Percentiles rank a stretch among this genome's conserved stretches.
phyloP scores from a whole-genome alignment of 257 asterid species.

The Lantana camara region DNA sequence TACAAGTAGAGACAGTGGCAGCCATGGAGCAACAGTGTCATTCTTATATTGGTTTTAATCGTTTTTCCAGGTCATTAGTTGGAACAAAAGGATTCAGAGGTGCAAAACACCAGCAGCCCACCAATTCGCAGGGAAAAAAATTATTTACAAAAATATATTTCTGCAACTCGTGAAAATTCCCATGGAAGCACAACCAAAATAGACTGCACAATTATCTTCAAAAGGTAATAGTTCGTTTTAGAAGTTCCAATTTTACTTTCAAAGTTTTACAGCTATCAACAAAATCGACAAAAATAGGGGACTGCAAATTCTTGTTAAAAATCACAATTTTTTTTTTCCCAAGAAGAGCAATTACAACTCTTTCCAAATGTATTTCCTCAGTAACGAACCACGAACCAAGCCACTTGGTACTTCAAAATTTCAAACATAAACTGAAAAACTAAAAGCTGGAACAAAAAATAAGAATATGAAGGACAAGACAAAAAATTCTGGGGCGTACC shows the following conservation, averaged over 20 bases:
- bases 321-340: not conserved
- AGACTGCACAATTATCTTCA: not conserved
- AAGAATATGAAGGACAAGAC: not conserved
- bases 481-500: not conserved
- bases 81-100: not conserved
- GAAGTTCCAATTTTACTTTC: not conserved
- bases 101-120: constrained; percentile 7
- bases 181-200: not conserved
- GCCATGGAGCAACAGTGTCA: not conserved
- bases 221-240: not conserved
- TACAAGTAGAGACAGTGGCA: not conserved
- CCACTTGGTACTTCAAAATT: not conserved
- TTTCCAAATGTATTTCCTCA: not conserved
- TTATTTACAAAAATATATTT: not conserved
- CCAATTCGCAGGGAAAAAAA: too few species aligned
- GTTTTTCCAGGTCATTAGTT: too few species aligned
- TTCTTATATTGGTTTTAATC: too few species aligned
- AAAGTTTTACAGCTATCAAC: not conserved
- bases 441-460: not conserved
- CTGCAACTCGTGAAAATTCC: not conserved
- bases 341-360: not conserved
- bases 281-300: too few species aligned
- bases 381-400: not conserved
- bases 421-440: not conserved
- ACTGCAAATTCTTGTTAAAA: not conserved